Percentiles rank a stretch among this genome's conserved stretches.
Evolutionary conservation across 1,284 basidiomycete genomes (phyloP).

Genomic region (Trichosporon asahii): DNA sequence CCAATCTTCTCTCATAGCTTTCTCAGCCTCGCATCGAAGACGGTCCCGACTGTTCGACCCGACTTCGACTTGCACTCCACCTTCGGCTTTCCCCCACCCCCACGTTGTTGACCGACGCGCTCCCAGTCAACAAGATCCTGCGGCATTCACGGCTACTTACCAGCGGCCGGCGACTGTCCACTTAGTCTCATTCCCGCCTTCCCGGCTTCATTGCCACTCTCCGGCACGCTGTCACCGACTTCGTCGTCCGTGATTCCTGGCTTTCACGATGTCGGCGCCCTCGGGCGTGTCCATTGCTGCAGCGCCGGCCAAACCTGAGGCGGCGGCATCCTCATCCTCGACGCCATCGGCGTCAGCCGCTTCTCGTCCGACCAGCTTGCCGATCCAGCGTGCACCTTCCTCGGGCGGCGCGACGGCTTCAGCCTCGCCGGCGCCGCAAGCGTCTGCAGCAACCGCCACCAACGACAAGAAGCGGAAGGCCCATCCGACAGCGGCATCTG

Average conservation of each 20-base stretch:
- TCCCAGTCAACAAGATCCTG: background rate
- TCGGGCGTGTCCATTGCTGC: conserved; percentile 21
- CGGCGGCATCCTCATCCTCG: conserved; percentile 1
- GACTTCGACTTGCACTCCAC: background rate
- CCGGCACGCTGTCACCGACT: background rate
- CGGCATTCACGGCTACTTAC: background rate
- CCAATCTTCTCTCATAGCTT: background rate
- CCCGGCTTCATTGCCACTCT: background rate
- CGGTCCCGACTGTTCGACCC: background rate
- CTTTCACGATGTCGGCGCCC: conserved; percentile 21
- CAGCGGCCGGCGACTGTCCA: background rate
- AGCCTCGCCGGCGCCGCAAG: background rate
- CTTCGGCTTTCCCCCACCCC: background rate
- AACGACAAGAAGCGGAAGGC: conserved; percentile 51
- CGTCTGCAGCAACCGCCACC: background rate
- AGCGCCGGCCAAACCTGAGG: conserved; percentile 11
- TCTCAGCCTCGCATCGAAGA: background rate
- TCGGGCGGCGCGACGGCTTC: background rate
- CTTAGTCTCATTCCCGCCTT: background rate
- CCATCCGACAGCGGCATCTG: conserved; percentile 18
- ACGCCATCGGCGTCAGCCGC: conserved; percentile 6
- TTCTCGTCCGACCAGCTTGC: background rate
- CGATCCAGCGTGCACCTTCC: conserved; percentile 9
- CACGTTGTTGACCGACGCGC: conserved; percentile 1
- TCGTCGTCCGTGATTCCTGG: background rate